These are phyloP conservation scores for Candida frijolesensis DNA, from an alignment of 1,139 yeast genomes.

Conservation along the genomic window DNA sequence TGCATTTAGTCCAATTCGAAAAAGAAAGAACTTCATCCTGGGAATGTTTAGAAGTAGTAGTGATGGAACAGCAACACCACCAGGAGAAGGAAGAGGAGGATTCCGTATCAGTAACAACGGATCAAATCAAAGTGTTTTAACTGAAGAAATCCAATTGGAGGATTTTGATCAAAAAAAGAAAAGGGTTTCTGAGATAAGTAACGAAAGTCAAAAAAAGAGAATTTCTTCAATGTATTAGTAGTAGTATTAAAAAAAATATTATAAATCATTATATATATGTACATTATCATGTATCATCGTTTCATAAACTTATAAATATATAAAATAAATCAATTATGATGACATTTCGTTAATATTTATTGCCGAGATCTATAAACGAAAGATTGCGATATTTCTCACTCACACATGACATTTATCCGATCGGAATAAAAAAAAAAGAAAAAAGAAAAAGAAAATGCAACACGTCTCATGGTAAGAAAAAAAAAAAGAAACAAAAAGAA, in stretches of 20 bases:
- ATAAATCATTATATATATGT: not conserved
- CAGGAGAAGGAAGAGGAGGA: not conserved
- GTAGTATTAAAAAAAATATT: not conserved
- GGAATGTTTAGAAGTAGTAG: conserved; percentile 14
- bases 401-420: not conserved
- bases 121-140: conserved; percentile 24
- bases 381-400: not conserved
- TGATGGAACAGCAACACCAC: conserved; percentile 6
- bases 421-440: not conserved
- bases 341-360: not conserved
- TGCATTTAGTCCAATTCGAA: conserved; percentile 9
- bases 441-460: too few relatives aligned
- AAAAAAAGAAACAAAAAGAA: not conserved
- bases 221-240: conserved; percentile 13
- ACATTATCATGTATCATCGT: not conserved
- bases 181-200: conserved; percentile 27
- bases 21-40: conserved; percentile 8
- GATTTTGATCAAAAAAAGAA: conserved; percentile 35
- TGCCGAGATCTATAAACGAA: not conserved
- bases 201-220: conserved; percentile 22
- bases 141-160: conserved; percentile 56
- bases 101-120: conserved; percentile 8
- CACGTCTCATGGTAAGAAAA: not conserved
- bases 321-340: too few relatives aligned
- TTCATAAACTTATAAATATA: not conserved